Conservation (phyloP, 805 yeast species). For the Grigorovia transvaalensis region DNA sequence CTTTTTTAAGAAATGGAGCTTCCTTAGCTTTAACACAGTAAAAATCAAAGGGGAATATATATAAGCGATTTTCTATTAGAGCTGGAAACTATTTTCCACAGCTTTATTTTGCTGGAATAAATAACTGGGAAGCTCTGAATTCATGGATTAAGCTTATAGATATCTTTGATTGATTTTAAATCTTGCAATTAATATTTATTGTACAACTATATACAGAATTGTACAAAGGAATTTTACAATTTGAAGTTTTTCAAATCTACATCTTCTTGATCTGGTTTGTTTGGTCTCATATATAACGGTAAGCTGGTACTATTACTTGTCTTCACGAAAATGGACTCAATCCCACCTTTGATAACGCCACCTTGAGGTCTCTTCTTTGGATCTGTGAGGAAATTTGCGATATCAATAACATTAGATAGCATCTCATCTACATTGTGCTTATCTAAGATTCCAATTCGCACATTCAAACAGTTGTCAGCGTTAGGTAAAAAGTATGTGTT, state of each 20-base stretch:
- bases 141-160: no score
- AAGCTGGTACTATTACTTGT: slow-evolving; percentile 57
- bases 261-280: neutral
- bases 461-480: slow-evolving; percentile 48
- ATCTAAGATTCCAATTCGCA: slow-evolving; percentile 43
- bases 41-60: no score
- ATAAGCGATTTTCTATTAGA: no score
- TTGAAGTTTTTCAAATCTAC: slow-evolving; percentile 1
- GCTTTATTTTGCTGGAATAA: no score
- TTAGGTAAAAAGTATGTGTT: slow-evolving; percentile 56
- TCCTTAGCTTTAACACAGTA: no score
- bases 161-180: no score
- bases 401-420: slow-evolving; percentile 20
- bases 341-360: slow-evolving; percentile 40
- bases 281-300: slow-evolving; percentile 35
- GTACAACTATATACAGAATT: neutral
- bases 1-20: no score
- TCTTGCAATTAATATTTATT: neutral
- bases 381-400: slow-evolving; percentile 38
- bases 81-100: no score
- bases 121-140: no score
- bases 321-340: slow-evolving; percentile 48
- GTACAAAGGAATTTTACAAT: neutral
- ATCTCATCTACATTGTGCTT: slow-evolving; percentile 19
- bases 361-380: slow-evolving; percentile 44